Evolutionary conservation across 2,329 filamentous ascomycete species (phyloP).

Genomic region (Ambrosiella beaveri): DNA sequence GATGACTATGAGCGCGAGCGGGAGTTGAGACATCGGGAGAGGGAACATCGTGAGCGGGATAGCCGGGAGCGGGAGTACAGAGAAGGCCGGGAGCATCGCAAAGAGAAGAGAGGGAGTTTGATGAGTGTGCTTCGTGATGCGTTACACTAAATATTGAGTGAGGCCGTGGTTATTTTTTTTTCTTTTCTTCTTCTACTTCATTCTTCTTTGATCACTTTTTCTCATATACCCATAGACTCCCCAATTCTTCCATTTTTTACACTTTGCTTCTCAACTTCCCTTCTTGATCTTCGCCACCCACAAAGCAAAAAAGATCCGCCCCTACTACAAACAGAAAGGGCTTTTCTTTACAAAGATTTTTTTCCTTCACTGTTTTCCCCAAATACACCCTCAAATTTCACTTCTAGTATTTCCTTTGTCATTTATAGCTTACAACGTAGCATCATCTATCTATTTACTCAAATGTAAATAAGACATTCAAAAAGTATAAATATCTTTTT

Average conservation of each 20-base stretch:
- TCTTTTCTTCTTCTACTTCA: not conserved
- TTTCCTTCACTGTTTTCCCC: not conserved
- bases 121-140: constrained; percentile 41
- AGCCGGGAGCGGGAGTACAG: constrained; percentile 28
- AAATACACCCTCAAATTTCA: not conserved
- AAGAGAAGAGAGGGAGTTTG: constrained; percentile 34
- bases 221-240: not conserved
- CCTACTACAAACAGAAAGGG: no score
- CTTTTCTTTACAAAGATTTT: no score
- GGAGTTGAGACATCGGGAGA: constrained; percentile 18
- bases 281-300: not conserved
- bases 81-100: constrained; percentile 18
- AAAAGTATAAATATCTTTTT: no score
- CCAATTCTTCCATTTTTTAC: not conserved
- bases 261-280: not conserved
- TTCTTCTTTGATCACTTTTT: not conserved
- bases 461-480: no score
- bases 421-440: not conserved
- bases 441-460: not conserved
- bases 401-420: constrained; percentile 6
- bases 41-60: constrained; percentile 26
- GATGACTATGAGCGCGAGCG: constrained; percentile 13
- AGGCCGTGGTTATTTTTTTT: not conserved
- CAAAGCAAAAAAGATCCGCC: no score
- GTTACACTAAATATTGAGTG: constrained; percentile 32